Evolutionary conservation across 2,329 filamentous ascomycete species (phyloP), one percentile per base, ranked within the genome.

Genomic region (Fusarium cicatricum): DNA sequence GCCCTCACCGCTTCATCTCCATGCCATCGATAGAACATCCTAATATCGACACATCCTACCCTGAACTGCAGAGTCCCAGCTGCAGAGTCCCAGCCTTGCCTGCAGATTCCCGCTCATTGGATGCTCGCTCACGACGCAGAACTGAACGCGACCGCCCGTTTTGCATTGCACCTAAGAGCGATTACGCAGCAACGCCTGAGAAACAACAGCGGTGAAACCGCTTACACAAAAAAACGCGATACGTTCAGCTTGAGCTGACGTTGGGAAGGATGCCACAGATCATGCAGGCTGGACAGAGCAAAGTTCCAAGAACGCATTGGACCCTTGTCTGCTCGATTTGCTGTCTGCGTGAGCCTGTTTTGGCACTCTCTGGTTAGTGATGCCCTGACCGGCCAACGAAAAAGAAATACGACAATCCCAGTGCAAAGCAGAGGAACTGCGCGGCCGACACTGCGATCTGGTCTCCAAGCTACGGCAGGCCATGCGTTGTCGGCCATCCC

Each of bases 401-500:
- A 61, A 63, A 63, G 52, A 42, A 64, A 63, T 42, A 34, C 26
- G n/a, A 31, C 16, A 37, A 19, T 19, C 45, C 38, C 43, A 26
- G 15, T 55, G 50, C 42, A 46, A 46, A 29, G 28, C 32, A 57
- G 37, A 58, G 42, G 41, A 58, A 50, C 40, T 36, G 33, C 33
- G 11, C 38, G 23, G 19, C 39, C 39, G 45, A 17, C 32, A 21
- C 34, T 32, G 31, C 32, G 41, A 38, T 23, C 41, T 16, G 42
- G 36, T 39, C 43, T 48, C 45, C 34, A 38, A 47, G 54, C 37
- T 43, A 38, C 44, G 47, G 44, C 45, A 32, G 49, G 31, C 31
- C 33, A 48, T 42, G 49, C 26, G 31, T 47, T 34, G 39, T 64
- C 66, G 58, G 66, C 52, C 62, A 65, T 57, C 36, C 66, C 66